Base-by-base conservation (phyloP, 2,329 filamentous ascomycete genomes). In the Fusarium citri region DNA sequence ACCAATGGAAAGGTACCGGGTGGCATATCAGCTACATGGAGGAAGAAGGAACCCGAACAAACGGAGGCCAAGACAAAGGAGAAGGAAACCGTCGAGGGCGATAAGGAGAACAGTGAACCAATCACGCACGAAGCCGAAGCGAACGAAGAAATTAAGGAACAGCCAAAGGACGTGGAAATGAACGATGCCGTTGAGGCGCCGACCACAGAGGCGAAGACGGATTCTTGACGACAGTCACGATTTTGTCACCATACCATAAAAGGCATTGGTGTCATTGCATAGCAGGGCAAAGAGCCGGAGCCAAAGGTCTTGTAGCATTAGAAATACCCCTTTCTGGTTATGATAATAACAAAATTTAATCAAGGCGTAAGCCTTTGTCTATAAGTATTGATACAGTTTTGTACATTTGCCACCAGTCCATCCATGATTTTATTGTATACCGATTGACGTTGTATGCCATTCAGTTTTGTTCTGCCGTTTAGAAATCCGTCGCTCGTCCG, bases 401-500 rank as follows among this genome's bases (percentile, higher is more conserved):
- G 34, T 43, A 62, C 40, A 57, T 55, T 31, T 6, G 61, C 30
- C 47, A 54, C 61, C 37, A 1, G 2, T 20, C 18, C 22, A 59
- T 25, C 20, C 25, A 15, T 37, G n/a, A 18, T 10, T 62, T 34
- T 28, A 20, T 14, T 2, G 23, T 8, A 23, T 18, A 23, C 20
- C 14, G n/a, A n/a, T n/a, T n/a, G n/a, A n/a, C n/a, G n/a, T n/a
- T n/a, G n/a, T n/a, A n/a, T n/a, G 23, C 23, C 23, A 23, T 23
- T 23, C 23, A 6, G 23, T 23, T 5, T 23, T 23, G 23, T 31
- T 31, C 8, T 34, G 31, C 16, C 2, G 11, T 56, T 51, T 73
- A 89, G 66, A 99, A 99, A 81, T 99, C 96, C 25, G 95, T 98
- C 57, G 97, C 94, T 69, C 95, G 85, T 48, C 96, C 96, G 80